phyloP scores from a whole-genome alignment of 2,329 filamentous ascomycete species.

The Beauveria australis region DNA sequence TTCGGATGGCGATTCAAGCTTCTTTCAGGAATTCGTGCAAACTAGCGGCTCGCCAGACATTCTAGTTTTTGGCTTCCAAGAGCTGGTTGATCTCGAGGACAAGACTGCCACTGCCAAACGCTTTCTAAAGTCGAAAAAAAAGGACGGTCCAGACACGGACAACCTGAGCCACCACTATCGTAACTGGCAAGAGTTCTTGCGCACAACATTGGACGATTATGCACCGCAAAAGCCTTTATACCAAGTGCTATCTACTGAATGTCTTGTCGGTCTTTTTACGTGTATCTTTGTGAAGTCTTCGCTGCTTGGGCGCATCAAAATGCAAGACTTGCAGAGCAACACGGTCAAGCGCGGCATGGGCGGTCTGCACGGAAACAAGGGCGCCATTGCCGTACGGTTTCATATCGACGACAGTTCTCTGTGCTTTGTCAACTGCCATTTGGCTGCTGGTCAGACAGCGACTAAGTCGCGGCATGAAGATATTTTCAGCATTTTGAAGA shows the following conservation, averaged over 20 bases:
- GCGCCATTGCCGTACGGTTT: constrained; percentile 86
- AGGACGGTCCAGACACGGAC: constrained; percentile 70
- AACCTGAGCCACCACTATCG: constrained; percentile 97
- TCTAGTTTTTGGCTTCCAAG: constrained; percentile 92
- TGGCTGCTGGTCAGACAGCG: constrained; percentile 87
- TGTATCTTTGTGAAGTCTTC: constrained; percentile 88
- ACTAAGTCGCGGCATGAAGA: constrained; percentile 90
- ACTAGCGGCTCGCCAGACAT: constrained; percentile 78
- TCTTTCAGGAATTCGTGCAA: constrained; percentile 73
- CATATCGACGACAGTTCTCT: constrained; percentile 87
- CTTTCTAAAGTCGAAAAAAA: constrained; percentile 83
- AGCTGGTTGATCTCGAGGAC: constrained; percentile 95
- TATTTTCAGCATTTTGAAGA: constrained; percentile 80
- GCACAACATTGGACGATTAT: constrained; percentile 72
- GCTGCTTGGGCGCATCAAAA: constrained; percentile 66
- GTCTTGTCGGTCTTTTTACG: constrained; percentile 89
- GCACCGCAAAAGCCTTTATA: constrained; percentile 73
- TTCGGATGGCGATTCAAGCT: constrained; percentile 60
- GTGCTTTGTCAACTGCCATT: constrained; percentile 95
- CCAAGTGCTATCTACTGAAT: constrained; percentile 74
- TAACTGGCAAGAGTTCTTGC: constrained; percentile 88
- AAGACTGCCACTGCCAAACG: constrained; percentile 97
- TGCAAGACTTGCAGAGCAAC: constrained; percentile 67
- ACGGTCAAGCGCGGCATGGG: constrained; percentile 97
- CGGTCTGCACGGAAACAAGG: constrained; percentile 92